A percentile compares a stretch with the other conserved stretches of the same genome.
phyloP scores from a whole-genome alignment of 768 basidiomycete species.

The Russula vinacea region DNA sequence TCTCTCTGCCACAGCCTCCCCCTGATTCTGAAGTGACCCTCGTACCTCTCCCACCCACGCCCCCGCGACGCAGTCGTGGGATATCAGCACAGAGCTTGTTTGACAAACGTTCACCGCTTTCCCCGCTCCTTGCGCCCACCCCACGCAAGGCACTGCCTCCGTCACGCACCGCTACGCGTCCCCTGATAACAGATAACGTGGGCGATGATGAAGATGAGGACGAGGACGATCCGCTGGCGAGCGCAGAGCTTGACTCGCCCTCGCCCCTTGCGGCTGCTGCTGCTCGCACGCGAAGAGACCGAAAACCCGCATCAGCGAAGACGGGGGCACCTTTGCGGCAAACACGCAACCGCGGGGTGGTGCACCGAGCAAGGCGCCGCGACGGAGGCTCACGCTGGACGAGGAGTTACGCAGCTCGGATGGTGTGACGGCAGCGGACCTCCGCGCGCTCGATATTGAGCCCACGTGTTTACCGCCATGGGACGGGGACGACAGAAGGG shows the following conservation, averaged over 20 bases:
- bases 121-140: constrained; percentile 54
- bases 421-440: constrained; percentile 36
- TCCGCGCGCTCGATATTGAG: constrained; percentile 39
- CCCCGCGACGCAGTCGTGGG: constrained; percentile 5
- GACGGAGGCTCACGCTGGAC: constrained; percentile 58
- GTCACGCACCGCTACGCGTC: constrained; percentile 36
- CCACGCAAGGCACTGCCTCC: constrained; percentile 61
- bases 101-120: constrained; percentile 58
- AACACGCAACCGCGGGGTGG: background rate
- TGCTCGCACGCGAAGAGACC: constrained; percentile 10
- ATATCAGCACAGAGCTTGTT: constrained; percentile 41
- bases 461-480: constrained; percentile 47
- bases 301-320: background rate
- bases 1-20: constrained; percentile 2
- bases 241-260: constrained; percentile 5
- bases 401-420: constrained; percentile 58
- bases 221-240: constrained; percentile 26
- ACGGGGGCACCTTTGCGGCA: background rate
- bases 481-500: constrained; percentile 47
- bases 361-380: constrained; percentile 31
- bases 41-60: constrained; percentile 11
- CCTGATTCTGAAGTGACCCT: background rate
- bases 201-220: constrained; percentile 6
- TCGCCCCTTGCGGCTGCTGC: constrained; percentile 4
- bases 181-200: background rate